Evolutionary conservation across 257 asterid genomes (phyloP).

Genomic region (Datura wrightii): DNA sequence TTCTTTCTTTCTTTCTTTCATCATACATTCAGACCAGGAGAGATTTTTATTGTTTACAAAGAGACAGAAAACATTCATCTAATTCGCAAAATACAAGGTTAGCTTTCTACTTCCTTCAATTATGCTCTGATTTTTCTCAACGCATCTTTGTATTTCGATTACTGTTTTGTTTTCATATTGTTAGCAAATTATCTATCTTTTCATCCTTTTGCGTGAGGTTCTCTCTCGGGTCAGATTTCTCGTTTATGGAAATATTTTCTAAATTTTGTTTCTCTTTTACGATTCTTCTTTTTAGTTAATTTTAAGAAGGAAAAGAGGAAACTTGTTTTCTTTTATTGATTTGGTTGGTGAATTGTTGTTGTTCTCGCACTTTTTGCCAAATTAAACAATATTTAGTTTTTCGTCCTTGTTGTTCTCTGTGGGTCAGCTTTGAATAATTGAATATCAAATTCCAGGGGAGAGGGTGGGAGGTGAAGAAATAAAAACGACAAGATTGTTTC

Average conservation of each 20-base stretch:
- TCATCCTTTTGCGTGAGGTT: not conserved
- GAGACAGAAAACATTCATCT: not conserved
- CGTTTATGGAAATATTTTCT: not conserved
- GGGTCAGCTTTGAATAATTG: not conserved
- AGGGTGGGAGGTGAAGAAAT: not conserved
- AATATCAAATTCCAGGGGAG: not conserved
- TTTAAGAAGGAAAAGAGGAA: not conserved
- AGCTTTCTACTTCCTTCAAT: constrained; percentile 19
- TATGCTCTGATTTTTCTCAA: not conserved
- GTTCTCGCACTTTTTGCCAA: not conserved
- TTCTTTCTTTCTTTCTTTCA: not conserved
- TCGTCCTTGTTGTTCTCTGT: not conserved
- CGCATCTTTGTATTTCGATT: not conserved
- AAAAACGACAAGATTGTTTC: too few species aligned
- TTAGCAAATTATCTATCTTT: constrained; percentile 7
- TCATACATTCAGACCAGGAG: not conserved
- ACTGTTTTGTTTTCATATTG: not conserved
- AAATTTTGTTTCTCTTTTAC: not conserved
- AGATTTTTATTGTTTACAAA: not conserved
- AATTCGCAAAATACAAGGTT: constrained; percentile 11
- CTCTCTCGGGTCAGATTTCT: not conserved
- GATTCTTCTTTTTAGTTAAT: not conserved
- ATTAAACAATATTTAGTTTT: not conserved
- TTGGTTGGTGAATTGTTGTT: constrained; percentile 2
- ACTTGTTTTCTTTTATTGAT: not conserved